Conservation (phyloP, 2,329 filamentous ascomycete genomes). For the Trichoderma koningii region DNA sequence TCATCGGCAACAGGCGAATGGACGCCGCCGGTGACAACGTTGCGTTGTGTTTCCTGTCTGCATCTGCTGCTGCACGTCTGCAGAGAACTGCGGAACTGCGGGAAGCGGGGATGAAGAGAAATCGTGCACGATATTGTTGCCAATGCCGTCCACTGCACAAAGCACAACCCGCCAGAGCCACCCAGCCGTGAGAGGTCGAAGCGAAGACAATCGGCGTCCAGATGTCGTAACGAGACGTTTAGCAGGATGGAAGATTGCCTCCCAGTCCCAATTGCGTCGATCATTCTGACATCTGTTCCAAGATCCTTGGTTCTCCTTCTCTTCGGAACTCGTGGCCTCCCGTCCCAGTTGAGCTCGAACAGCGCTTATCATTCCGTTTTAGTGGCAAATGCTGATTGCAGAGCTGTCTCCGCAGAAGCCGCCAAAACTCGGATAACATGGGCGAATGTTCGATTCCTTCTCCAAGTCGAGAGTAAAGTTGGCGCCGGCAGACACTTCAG, state of each 20-base stretch:
- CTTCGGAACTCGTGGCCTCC: constrained; percentile 11
- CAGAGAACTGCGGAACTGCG: neutral
- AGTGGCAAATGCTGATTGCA: constrained; percentile 7
- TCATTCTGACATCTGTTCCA: neutral
- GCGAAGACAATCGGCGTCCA: neutral
- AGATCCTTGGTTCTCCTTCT: neutral
- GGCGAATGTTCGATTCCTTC: constrained; percentile 9
- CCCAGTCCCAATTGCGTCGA: neutral
- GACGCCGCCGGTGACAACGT: neutral
- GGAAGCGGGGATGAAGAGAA: neutral
- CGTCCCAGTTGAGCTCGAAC: constrained; percentile 18
- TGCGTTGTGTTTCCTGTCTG: neutral
- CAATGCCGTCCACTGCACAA: neutral
- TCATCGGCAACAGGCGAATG: constrained; percentile 21
- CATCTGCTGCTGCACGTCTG: neutral
- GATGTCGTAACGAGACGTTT: neutral
- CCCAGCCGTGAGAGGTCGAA: neutral
- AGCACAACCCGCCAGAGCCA: neutral
- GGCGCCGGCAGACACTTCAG: constrained; percentile 20
- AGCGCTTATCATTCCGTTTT: neutral
- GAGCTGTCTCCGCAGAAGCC: constrained; percentile 17
- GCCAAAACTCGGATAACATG: constrained; percentile 16
- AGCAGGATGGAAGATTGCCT: neutral
- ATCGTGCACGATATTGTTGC: neutral
- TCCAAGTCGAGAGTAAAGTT: constrained; percentile 15